Base-by-base conservation (phyloP, 1,284 basidiomycete genomes). In the Caloboletus inedulis region DNA sequence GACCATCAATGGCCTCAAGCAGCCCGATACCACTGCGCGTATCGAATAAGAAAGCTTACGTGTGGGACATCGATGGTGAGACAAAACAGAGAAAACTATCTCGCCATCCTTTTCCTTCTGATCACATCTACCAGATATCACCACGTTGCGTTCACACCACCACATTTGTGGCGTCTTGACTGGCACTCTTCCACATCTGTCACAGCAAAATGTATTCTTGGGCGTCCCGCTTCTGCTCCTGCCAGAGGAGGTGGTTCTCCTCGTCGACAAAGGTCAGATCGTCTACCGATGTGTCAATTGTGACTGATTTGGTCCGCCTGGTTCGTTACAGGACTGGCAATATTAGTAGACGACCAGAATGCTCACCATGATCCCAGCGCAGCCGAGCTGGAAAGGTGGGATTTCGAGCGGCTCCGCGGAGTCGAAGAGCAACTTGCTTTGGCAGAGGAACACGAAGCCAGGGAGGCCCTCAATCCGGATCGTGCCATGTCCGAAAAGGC, bases 201-300 rank as follows among this genome's bases (percentile, higher is more conserved):
- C 93, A 4, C 96, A 98, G 66, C 97, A 99, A 72, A 99, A 99
- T 72, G 84, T 92, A 2, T 99, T 99, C 67, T 77, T 99, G 16
- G 97, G 97, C 13, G 72, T 94, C 16, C 97, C 97, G 1, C 74
- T 98, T 3, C 76, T 93, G 18, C 75, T 99, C 1, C 82, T 94
- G 70, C 89, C 91, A 0, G 97, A 99, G 68, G 97, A 99, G 69
- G 92, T 90, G 3, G 90, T 91, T 3, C 77, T 94, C 25, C 81
- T 99, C 3, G 80, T 98, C 4, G 79, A 89, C 54, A 85, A 89
- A 51, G 9, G 37, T 30, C 35, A 52, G 74, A 31, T 27, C 48
- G 25, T 49, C 51, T 41, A 23, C 14, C n/a, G 36, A 7, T 46
- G 34, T 40, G 25, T 47, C 21, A 7, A 43, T 49, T 39, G 7